phyloP scores from a whole-genome alignment of 805 yeast genomes.

The Metschnikowia cubensis region DNA sequence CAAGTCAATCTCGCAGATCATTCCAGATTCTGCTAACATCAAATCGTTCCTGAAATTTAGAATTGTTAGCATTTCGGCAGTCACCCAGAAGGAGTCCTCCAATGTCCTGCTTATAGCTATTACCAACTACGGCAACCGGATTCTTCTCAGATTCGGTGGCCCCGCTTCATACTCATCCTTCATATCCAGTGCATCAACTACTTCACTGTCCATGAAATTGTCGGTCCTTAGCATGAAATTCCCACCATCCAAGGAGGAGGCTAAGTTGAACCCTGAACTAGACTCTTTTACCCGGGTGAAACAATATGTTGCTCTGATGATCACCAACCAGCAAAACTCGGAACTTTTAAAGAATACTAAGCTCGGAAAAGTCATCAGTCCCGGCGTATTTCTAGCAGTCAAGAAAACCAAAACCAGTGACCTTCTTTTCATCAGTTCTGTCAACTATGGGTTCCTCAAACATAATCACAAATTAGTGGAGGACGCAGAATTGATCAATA shows the following conservation, averaged over 20 bases:
- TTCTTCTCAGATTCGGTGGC: slow-evolving; percentile 54
- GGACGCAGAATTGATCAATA: slow-evolving; percentile 67
- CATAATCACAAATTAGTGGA: slow-evolving; percentile 69
- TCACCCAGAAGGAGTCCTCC: slow-evolving; percentile 59
- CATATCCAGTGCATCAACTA: slow-evolving; percentile 21
- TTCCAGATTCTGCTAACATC: slow-evolving; percentile 52
- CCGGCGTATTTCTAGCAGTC: slow-evolving; percentile 81
- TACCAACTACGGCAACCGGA: slow-evolving; percentile 79
- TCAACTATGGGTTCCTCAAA: slow-evolving; percentile 82
- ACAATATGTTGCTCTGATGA: slow-evolving; percentile 37
- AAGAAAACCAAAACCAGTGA: slow-evolving; percentile 42
- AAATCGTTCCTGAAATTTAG: slow-evolving; percentile 48
- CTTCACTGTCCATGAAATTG: slow-evolving; percentile 29
- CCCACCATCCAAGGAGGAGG: slow-evolving; percentile 56
- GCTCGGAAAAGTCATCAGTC: slow-evolving; percentile 63
- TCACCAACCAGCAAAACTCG: slow-evolving; percentile 43
- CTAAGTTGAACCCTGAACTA: slow-evolving; percentile 36
- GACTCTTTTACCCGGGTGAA: slow-evolving; percentile 40
- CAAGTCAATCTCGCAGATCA: slow-evolving; percentile 46
- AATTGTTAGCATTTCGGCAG: slow-evolving; percentile 60
- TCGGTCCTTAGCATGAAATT: slow-evolving; percentile 50
- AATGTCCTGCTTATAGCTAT: slow-evolving; percentile 73
- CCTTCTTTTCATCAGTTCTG: slow-evolving; percentile 67
- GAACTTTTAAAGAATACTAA: slow-evolving; percentile 58
- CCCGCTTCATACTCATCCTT: slow-evolving; percentile 24